Conservation (phyloP, 495 filamentous ascomycete species). For the Xylaria acuta region DNA sequence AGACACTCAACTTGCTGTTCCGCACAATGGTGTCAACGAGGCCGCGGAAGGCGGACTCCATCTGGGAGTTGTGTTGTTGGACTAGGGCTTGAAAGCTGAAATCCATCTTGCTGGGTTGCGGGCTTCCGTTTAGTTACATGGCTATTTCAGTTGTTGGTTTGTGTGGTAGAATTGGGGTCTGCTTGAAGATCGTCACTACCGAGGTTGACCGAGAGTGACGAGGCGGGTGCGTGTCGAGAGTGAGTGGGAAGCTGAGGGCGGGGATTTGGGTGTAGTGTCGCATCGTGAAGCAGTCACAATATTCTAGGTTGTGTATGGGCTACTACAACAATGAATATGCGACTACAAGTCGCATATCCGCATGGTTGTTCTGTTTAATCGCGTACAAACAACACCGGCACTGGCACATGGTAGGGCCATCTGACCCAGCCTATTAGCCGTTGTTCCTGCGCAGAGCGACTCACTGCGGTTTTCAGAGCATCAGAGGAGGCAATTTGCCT, state of each 20-base stretch:
- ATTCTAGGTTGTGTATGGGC: not conserved
- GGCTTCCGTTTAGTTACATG: constrained; percentile 4
- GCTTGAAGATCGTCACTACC: constrained; percentile 6
- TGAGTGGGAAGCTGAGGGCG: not conserved
- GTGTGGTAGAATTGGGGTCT: not conserved
- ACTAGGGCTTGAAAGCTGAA: constrained; percentile 24
- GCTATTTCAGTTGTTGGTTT: constrained; percentile 20
- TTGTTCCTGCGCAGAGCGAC: too few relatives aligned
- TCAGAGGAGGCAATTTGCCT: not conserved
- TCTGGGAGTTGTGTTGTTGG: constrained; percentile 11
- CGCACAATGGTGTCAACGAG: constrained; percentile 33
- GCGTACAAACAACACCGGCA: not conserved
- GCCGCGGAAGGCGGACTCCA: constrained; percentile 30
- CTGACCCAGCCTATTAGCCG: not conserved
- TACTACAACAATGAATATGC: not conserved
- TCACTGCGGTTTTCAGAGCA: not conserved
- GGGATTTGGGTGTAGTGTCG: not conserved
- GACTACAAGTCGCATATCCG: constrained; percentile 1
- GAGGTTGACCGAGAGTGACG: constrained; percentile 5
- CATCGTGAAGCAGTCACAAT: not conserved
- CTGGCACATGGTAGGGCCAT: not conserved
- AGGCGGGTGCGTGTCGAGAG: constrained; percentile 12
- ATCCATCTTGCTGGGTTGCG: constrained; percentile 16
- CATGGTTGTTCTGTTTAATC: not conserved
- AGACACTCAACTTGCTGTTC: constrained; percentile 38